Evolutionary conservation across 306 rosid genomes (phyloP), one percentile per base, ranked within the genome.

Genomic region (Gynostemma pentaphyllum): DNA sequence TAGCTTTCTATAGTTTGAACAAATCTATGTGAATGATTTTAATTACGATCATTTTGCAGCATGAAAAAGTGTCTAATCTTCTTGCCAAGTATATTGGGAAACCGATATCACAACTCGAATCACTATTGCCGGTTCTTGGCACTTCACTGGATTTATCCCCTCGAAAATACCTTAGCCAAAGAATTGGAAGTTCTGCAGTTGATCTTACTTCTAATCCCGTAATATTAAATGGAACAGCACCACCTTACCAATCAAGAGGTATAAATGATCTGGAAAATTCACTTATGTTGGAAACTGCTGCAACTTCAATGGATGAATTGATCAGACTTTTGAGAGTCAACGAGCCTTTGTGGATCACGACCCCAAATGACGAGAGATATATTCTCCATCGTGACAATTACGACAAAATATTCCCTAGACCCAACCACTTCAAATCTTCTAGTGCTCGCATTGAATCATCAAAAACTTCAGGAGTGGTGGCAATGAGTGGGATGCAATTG

Each of bases 331-430:
- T 83, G 45, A 49, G 19, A 11, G 15, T 69, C n/a, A 63, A 81
- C 7, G 90, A 81, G 45, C 90, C 90, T 26, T 64, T 82, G 18
- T 90, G 94, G 97, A 34, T 62, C 5, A 69, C 41, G 70, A 67
- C 85, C 36, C 3, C 46, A 0, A 13, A 5, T 9, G 71, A 74
- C 8, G 84, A 67, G 5, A 70, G 71, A 15, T 67, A 29, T 32
- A 6, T 71, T 40, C 80, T 90, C 69, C 78, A 73, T 22, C 79
- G 78, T 2, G 80, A 80, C 1, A 56, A 16, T 36, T 90, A 90
- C n/a, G 81, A 73, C 1, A 71, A 26, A 40, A 44, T 66, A 0
- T 82, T 73, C 34, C 70, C 54, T 1, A 75, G 46, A 59, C 40
- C 37, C 34, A 70, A 30, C 53, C 64, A 34, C 65, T 78, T 76